Conservation (phyloP, 2,329 filamentous ascomycete genomes). For the Kalaharituber pfeilii region DNA sequence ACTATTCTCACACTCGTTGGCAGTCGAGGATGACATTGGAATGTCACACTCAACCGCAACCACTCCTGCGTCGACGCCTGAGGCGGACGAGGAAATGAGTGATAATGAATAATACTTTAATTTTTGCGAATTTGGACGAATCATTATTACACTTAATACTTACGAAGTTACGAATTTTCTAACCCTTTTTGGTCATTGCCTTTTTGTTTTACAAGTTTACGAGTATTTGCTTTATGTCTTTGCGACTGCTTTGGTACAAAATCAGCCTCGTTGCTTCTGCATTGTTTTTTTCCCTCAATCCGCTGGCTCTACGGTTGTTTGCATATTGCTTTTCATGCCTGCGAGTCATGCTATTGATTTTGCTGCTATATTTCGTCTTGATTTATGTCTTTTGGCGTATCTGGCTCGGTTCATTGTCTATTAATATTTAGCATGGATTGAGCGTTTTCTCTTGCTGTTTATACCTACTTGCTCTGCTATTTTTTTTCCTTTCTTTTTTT, state of each 20-base stretch:
- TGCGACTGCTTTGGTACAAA: not conserved
- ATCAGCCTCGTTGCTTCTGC: not conserved
- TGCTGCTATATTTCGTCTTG: constrained; percentile 20
- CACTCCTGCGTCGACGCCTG: constrained; percentile 55
- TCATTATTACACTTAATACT: not conserved
- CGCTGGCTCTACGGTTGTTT: constrained; percentile 19
- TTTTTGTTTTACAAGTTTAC: constrained; percentile 9
- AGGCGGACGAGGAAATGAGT: constrained; percentile 35
- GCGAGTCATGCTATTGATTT: constrained; percentile 24
- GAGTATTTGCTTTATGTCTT: not conserved
- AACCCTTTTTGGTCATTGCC: not conserved
- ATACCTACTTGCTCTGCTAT: constrained; percentile 28
- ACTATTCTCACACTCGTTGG: constrained; percentile 81
- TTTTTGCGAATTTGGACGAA: not conserved
- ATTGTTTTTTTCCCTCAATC: constrained; percentile 3
- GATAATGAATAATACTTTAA: not conserved
- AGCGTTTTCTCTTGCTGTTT: constrained; percentile 26
- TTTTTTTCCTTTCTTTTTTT: constrained; percentile 21
- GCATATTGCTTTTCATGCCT: constrained; percentile 25
- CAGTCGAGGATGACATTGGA: constrained; percentile 79
- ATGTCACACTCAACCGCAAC: constrained; percentile 52
- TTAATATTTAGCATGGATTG: constrained; percentile 11
- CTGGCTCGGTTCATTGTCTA: constrained; percentile 21
- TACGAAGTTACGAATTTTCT: constrained; percentile 1
- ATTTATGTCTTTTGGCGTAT: constrained; percentile 24